Evolutionary conservation across 192 early-diverging fungal genomes (phyloP).

Genomic region (Coemansia sp.): DNA sequence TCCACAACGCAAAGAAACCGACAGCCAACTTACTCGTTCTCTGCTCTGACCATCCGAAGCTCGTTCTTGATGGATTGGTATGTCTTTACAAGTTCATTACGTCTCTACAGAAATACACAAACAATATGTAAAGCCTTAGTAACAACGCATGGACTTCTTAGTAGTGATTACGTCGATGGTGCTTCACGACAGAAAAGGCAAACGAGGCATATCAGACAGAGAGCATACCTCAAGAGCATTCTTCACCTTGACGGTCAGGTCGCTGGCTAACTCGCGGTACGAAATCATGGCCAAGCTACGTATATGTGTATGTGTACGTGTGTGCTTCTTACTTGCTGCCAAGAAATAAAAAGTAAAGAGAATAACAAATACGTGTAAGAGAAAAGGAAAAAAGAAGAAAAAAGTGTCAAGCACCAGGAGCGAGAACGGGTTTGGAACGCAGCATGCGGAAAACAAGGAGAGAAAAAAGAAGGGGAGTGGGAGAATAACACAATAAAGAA

Average conservation of each 20-base stretch:
- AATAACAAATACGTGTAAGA: slow-evolving; percentile 10
- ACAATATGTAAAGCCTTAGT: background rate
- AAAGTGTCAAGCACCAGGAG: slow-evolving; percentile 2
- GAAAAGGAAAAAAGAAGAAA: slow-evolving; percentile 1
- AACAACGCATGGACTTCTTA: background rate
- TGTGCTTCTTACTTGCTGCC: background rate
- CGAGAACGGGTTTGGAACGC: background rate
- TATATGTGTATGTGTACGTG: background rate
- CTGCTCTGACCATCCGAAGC: slow-evolving; percentile 30
- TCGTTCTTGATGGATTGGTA: slow-evolving; percentile 28
- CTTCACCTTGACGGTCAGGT: slow-evolving; percentile 47
- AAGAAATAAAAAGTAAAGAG: slow-evolving; percentile 5
- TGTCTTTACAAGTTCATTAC: slow-evolving; percentile 37
- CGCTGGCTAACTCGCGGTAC: slow-evolving; percentile 44
- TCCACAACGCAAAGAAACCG: no score
- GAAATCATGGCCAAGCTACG: slow-evolving; percentile 30
- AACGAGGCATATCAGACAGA: background rate
- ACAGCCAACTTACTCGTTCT: slow-evolving; percentile 46
- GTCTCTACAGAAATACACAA: slow-evolving; percentile 27
- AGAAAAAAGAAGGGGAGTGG: background rate
- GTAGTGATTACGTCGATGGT: background rate
- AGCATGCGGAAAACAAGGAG: slow-evolving; percentile 7
- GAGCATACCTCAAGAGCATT: slow-evolving; percentile 44
- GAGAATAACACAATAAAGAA: background rate
- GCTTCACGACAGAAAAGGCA: background rate